These are phyloP conservation scores for Citrus inodora DNA, from an alignment of 345 rosid genomes.

Conservation along the genomic window DNA sequence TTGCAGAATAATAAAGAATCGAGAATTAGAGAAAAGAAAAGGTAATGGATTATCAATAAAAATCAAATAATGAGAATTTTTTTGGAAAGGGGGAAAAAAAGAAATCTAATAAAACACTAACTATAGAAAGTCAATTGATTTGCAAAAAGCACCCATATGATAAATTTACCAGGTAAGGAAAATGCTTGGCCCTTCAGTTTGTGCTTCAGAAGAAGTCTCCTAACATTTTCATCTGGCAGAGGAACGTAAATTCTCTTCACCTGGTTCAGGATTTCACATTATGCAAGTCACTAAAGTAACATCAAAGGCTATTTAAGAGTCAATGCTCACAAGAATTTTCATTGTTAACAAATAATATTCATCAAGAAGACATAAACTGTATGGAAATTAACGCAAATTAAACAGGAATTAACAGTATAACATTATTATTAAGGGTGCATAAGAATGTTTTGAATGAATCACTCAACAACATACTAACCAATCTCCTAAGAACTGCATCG, in stretches of 20 bases:
- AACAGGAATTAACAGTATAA: background rate
- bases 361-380: background rate
- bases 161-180: constrained; percentile 61
- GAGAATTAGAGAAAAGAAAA: background rate
- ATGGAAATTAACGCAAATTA: background rate
- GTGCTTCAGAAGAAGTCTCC: constrained; percentile 65
- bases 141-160: background rate
- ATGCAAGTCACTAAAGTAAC: constrained; percentile 8
- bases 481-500: constrained; percentile 92
- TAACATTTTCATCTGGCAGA: constrained; percentile 70
- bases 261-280: constrained; percentile 34
- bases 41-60: background rate
- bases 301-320: background rate
- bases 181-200: constrained; percentile 77
- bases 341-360: background rate
- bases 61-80: background rate
- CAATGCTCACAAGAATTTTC: background rate
- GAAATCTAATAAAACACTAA: background rate
- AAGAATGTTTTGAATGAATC: background rate
- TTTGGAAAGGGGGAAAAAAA: too few species aligned
- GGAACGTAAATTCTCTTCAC: constrained; percentile 95
- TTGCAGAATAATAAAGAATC: background rate
- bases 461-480: constrained; percentile 46
- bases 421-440: background rate
- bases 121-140: background rate